Evolutionary conservation across 768 basidiomycete genomes (phyloP), one percentile per base, ranked within the genome.

Genomic region (Amanita exitialis): DNA sequence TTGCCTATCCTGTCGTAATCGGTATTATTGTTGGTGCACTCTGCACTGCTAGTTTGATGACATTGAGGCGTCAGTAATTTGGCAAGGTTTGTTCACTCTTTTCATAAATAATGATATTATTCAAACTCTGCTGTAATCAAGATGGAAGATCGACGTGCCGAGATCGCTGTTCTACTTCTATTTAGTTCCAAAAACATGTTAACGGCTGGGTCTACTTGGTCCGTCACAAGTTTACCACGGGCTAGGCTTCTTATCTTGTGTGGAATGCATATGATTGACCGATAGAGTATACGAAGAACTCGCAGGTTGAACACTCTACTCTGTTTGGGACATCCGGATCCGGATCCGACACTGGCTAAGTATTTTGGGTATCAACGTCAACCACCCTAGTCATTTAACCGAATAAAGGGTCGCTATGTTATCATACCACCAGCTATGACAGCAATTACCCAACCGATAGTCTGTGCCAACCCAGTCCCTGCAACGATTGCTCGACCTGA

Each of bases 401-500:
- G 30, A 30, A 30, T 32, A 23, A 37, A 36, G 32, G 15, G 3
- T 38, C 13, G 13, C 57, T 47, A 63, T 41, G 57, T 69, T 47
- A 75, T 46, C 6, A 72, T 56, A 20, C 76, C 75, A 39, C 76
- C 76, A 18, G 65, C 36, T 15, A 59, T 58, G 48, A 75, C 61
- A 6, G 70, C 64, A 6, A 49, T 62, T 32, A 79, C 37, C 79
- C 78, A 81, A 36, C 58, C 61, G 4, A 63, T 61, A 44, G 64
- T 59, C 6, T 65, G 64, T 10, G 56, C 39, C 8, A 75, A 50
- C 21, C 64, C 66, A 38, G 71, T 66, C 30, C 64, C 61, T 32
- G 63, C 61, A 9, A 57, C 62, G 23, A 80, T 51, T 9, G 74
- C 72, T 42, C 73, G 68, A 23, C 82, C 82, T 23, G 83, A 58